A percentile compares a stretch with the other conserved stretches of the same genome.
phyloP scores from a whole-genome alignment of 306 rosid species.

The Vachellia pachyceras region DNA sequence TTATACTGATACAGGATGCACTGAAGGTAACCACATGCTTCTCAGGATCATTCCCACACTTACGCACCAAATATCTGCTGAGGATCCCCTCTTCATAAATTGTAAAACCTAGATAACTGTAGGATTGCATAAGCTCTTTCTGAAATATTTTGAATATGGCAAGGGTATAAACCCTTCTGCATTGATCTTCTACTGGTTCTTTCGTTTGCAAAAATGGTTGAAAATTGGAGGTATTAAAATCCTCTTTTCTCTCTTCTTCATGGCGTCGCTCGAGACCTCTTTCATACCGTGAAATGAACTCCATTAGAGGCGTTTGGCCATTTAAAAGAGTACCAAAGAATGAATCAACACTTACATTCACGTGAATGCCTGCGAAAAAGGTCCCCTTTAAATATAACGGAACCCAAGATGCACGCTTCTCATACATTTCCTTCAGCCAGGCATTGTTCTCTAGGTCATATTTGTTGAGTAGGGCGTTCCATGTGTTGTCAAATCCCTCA shows the following conservation, averaged over 20 bases:
- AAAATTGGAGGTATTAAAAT: constrained; percentile 74
- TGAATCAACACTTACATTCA: constrained; percentile 70
- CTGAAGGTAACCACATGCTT: constrained; percentile 69
- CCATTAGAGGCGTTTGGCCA: constrained; percentile 75
- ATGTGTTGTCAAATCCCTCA: constrained; percentile 75
- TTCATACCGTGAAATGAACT: constrained; percentile 83
- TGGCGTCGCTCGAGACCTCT: constrained; percentile 84
- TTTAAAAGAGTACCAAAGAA: constrained; percentile 76
- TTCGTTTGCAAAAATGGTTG: constrained; percentile 90
- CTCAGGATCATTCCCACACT: constrained; percentile 74
- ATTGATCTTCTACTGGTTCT: constrained; percentile 89
- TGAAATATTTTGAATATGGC: constrained; percentile 81
- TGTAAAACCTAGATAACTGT: constrained; percentile 87
- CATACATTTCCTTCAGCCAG: constrained; percentile 84
- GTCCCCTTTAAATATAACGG: constrained; percentile 73
- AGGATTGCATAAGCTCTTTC: constrained; percentile 89
- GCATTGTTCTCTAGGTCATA: constrained; percentile 75
- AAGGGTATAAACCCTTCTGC: constrained; percentile 85
- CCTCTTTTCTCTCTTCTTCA: constrained; percentile 86
- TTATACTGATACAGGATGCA: constrained; percentile 58
- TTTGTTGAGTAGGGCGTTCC: constrained; percentile 72
- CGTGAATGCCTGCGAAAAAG: constrained; percentile 87
- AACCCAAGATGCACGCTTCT: constrained; percentile 86
- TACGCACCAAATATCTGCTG: constrained; percentile 84
- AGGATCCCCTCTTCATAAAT: constrained; percentile 67